phyloP scores from a whole-genome alignment of 805 yeast genomes.

The Saturnispora sanitii region DNA sequence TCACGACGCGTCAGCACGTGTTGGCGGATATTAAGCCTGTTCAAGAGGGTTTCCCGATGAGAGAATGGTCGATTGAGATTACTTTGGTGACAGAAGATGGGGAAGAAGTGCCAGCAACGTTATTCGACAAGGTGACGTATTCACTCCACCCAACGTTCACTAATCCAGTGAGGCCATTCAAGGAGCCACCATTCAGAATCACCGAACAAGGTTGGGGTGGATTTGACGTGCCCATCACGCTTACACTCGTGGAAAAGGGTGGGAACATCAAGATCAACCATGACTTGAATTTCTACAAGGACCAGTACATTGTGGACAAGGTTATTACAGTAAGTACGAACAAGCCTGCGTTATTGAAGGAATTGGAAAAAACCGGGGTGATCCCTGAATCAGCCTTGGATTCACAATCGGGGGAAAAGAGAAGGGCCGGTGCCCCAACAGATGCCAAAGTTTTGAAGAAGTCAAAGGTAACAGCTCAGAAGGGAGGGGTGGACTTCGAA shows the following conservation, averaged over 20 bases:
- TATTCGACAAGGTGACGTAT: conserved; percentile 88
- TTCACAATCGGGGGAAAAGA: conserved; percentile 18
- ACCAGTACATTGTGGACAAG: conserved; percentile 70
- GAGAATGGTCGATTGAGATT: conserved; percentile 83
- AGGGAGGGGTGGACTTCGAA: conserved; percentile 79
- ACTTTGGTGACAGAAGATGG: conserved; percentile 70
- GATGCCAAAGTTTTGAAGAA: conserved; percentile 39
- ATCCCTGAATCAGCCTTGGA: conserved; percentile 39
- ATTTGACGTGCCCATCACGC: conserved; percentile 74
- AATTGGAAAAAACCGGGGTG: conserved; percentile 73
- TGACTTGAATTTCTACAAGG: conserved; percentile 78
- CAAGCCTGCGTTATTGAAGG: conserved; percentile 61
- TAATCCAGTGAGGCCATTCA: conserved; percentile 75
- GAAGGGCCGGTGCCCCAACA: conserved; percentile 20
- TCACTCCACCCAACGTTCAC: conserved; percentile 91
- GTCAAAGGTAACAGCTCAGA: conserved; percentile 46
- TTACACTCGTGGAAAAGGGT: conserved; percentile 70
- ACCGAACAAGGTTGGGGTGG: conserved; percentile 99
- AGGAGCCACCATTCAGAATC: conserved; percentile 75
- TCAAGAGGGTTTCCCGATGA: conserved; percentile 86
- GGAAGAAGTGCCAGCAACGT: conserved; percentile 71
- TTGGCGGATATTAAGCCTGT: conserved; percentile 74
- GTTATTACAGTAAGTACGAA: conserved; percentile 63
- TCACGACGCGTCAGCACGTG: conserved; percentile 78
- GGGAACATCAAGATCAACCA: conserved; percentile 85